These are phyloP conservation scores for Selaginella moellendorffii DNA, from an alignment of 75 land plant species.

Conservation along the genomic window DNA sequence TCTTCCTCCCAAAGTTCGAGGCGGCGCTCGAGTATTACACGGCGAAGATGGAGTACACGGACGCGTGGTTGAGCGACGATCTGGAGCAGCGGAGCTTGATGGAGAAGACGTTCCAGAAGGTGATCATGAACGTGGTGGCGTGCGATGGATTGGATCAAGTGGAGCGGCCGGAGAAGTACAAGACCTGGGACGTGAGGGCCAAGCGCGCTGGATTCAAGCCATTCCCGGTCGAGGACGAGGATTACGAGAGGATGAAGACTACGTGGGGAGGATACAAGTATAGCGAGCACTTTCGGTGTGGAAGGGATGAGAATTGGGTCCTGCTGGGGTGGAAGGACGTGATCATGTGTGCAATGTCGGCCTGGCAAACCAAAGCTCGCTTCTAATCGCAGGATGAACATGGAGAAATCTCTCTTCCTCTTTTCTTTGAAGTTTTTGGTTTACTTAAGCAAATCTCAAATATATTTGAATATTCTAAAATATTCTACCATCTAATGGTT, in stretches of 20 bases:
- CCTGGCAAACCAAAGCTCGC: too few species aligned
- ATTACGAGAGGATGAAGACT: conserved; percentile 24
- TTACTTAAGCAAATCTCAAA: too few species aligned
- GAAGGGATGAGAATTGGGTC: conserved; percentile 54
- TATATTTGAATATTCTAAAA: too few species aligned
- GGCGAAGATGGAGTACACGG: conserved; percentile 48
- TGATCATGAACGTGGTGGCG: conserved; percentile 54
- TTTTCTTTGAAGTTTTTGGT: too few species aligned
- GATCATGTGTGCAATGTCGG: conserved; percentile 33
- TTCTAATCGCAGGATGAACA: too few species aligned
- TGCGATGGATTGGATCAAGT: conserved; percentile 74
- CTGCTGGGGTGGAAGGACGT: conserved; percentile 79
- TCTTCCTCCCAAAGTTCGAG: conserved; percentile 57
- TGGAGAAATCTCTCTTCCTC: too few species aligned
- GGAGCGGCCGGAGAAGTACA: conserved; percentile 75
- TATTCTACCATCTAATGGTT: too few species aligned
- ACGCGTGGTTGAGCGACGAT: conserved; percentile 25
- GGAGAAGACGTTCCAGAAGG: conserved; percentile 34
- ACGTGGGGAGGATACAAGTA: conserved; percentile 29
- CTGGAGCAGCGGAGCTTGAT: conserved; percentile 35
- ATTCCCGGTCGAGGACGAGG: conserved; percentile 21
- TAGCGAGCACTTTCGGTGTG: conserved; percentile 58
- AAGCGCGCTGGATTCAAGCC: conserved; percentile 57
- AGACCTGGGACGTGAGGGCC: conserved; percentile 58
- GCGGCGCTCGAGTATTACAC: conserved; percentile 64